phyloP scores from a whole-genome alignment of 2,329 filamentous ascomycete genomes.

The Zymoseptoria ardabiliae region DNA sequence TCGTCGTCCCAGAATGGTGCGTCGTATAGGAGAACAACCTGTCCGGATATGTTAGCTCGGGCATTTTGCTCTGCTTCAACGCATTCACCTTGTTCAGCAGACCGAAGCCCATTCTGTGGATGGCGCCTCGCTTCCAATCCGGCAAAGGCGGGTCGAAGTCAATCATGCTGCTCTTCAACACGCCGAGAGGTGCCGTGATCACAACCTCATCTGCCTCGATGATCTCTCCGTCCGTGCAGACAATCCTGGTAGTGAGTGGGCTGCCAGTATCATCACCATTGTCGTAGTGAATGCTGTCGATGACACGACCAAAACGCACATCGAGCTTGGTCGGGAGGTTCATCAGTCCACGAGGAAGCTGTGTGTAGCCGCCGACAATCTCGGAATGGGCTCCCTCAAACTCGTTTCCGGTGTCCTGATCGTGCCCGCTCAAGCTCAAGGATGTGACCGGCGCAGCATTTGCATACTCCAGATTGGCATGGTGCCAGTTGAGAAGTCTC shows the following conservation, averaged over 20 bases:
- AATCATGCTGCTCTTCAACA: slow-evolving; percentile 75
- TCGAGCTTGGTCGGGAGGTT: slow-evolving; percentile 69
- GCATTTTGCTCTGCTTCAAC: neutral
- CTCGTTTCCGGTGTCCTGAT: slow-evolving; percentile 95
- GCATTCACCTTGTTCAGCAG: slow-evolving; percentile 72
- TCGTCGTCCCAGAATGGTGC: slow-evolving; percentile 83
- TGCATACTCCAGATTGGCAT: slow-evolving; percentile 95
- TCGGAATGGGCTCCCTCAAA: slow-evolving; percentile 94
- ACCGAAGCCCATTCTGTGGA: slow-evolving; percentile 81
- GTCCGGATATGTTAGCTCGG: slow-evolving; percentile 8
- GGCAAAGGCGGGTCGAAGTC: slow-evolving; percentile 89
- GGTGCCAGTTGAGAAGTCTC: slow-evolving; percentile 92
- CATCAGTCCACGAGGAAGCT: slow-evolving; percentile 79
- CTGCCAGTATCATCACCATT: slow-evolving; percentile 21
- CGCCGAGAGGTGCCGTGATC: slow-evolving; percentile 80
- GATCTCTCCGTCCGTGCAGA: slow-evolving; percentile 68
- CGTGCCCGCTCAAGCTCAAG: slow-evolving; percentile 85
- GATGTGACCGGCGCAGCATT: slow-evolving; percentile 84
- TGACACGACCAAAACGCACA: slow-evolving; percentile 64
- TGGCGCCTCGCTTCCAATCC: slow-evolving; percentile 72
- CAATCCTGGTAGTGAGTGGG: slow-evolving; percentile 50
- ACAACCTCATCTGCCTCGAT: slow-evolving; percentile 88
- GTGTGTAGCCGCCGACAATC: slow-evolving; percentile 88
- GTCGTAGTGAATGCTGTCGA: slow-evolving; percentile 63
- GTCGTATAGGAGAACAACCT: slow-evolving; percentile 78